Conservation (phyloP, 306 rosid species). For the Clitoria ternatea region DNA sequence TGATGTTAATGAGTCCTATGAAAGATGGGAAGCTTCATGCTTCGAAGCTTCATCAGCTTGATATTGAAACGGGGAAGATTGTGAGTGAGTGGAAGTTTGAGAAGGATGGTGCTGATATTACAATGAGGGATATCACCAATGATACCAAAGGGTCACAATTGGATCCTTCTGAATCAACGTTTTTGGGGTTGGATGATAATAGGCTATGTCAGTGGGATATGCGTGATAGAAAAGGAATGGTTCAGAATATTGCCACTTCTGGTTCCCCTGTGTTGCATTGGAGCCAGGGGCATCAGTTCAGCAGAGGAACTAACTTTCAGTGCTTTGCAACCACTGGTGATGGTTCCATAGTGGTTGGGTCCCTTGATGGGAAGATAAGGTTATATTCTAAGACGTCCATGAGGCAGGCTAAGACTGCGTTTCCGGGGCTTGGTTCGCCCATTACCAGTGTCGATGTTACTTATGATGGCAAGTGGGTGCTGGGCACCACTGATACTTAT, state of each 20-base stretch:
- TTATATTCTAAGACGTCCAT: constrained; percentile 80
- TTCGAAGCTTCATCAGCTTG: constrained; percentile 66
- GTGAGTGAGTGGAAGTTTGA: constrained; percentile 88
- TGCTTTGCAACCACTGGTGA: constrained; percentile 87
- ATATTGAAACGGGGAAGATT: constrained; percentile 76
- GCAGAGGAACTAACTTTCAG: constrained; percentile 81
- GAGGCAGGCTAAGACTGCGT: constrained; percentile 93
- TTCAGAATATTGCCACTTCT: constrained; percentile 53
- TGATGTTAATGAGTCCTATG: constrained; percentile 84
- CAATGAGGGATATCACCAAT: constrained; percentile 82
- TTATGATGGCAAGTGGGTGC: constrained; percentile 85
- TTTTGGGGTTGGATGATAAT: constrained; percentile 93
- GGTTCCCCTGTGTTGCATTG: constrained; percentile 69
- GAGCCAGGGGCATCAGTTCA: constrained; percentile 89
- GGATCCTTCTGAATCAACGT: constrained; percentile 86
- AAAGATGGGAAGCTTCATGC: constrained; percentile 66
- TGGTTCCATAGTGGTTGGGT: constrained; percentile 89
- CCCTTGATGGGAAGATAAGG: constrained; percentile 83
- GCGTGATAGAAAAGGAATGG: constrained; percentile 74
- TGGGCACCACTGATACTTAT: constrained; percentile 78
- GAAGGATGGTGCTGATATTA: constrained; percentile 75
- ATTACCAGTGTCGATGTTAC: constrained; percentile 87
- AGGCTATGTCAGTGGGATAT: constrained; percentile 93
- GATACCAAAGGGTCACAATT: constrained; percentile 78
- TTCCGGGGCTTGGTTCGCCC: constrained; percentile 83